Evolutionary conservation across 2,329 filamentous ascomycete species (phyloP), one percentile per base, ranked within the genome.

Genomic region (Verticillium tricorpus): DNA sequence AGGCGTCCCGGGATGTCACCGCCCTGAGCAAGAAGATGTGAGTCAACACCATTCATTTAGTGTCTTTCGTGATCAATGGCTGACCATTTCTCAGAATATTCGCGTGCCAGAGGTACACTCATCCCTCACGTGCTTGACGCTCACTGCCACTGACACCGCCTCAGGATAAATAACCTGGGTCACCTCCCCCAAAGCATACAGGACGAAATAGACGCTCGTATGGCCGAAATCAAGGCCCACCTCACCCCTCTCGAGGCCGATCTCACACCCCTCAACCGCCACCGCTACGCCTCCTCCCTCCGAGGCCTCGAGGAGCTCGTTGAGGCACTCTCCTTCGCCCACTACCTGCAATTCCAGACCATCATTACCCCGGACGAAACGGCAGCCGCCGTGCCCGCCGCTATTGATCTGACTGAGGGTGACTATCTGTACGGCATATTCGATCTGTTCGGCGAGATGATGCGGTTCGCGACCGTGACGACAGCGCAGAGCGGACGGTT

Each of bases 11-110:
- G 65, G 95, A 99, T 74, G 91, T 99, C 62, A 99, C 95, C 7
- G 93, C 92, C 0, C 81, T 93, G 60, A 97, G 92, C 77, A 99
- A 99, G 82, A 99, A 98, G 79, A 96, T 98, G 93, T 96, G 76
- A 78, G 82, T 57, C 22, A 2, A 15, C 17, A 50, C 40, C 40
- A 7, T 1, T 19, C 11, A 2, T n/a, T 52, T 3, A 1, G n/a
- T 45, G 1, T 40, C 37, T 17, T 9, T 11, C 32, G 32, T 56
- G 7, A 8, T n/a, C 54, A 17, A 5, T 17, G 32, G 28, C 54
- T 56, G 54, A 56, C 28, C 17, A 28, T 56, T 9, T 8, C 17
- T 15, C 54, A 78, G 76, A 35, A 78, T 78, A 19, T 76, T 76
- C 62, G 70, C 73, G 0, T 63, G 78, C 5, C 77, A 79, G 62